Evolutionary conservation across 2,329 filamentous ascomycete species (phyloP).

Genomic region (Penicillium glabrum): DNA sequence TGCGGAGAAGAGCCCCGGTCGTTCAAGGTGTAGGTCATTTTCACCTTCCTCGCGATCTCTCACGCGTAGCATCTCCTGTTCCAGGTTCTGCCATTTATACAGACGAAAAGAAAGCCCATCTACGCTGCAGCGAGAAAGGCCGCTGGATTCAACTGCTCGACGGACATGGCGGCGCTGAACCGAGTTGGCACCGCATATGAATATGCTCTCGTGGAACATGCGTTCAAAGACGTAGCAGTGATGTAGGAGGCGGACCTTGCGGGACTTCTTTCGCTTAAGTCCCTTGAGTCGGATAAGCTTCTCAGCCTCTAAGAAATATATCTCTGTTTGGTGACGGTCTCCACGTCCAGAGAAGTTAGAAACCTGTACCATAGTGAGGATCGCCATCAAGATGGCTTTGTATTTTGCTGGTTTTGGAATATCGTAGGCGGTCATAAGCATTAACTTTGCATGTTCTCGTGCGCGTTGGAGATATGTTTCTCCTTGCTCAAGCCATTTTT

Average conservation of each 20-base stretch:
- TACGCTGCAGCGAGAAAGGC: conserved; percentile 17
- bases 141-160: conserved; percentile 33
- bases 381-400: conserved; percentile 47
- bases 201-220: conserved; percentile 46
- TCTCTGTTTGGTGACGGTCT: conserved; percentile 35
- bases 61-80: conserved; percentile 31
- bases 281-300: conserved; percentile 44
- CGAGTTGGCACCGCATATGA: conserved; percentile 18
- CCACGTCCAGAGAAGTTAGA: conserved; percentile 31
- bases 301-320: conserved; percentile 46
- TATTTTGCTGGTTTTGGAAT: conserved; percentile 42
- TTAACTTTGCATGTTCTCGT: conserved; percentile 33
- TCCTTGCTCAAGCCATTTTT: conserved; percentile 37
- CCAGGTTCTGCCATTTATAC: conserved; percentile 29
- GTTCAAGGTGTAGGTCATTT: conserved; percentile 46
- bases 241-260: conserved; percentile 46
- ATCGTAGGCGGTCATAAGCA: conserved; percentile 36
- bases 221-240: conserved; percentile 51
- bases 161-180: conserved; percentile 13
- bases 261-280: conserved; percentile 40
- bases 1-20: conserved; percentile 39
- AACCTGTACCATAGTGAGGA: conserved; percentile 43
- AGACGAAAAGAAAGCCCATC: conserved; percentile 32
- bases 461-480: conserved; percentile 29
- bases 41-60: conserved; percentile 43